Evolutionary conservation across 1,284 basidiomycete species (phyloP), one percentile per base, ranked within the genome.

Genomic region (Leccinum subatratum): DNA sequence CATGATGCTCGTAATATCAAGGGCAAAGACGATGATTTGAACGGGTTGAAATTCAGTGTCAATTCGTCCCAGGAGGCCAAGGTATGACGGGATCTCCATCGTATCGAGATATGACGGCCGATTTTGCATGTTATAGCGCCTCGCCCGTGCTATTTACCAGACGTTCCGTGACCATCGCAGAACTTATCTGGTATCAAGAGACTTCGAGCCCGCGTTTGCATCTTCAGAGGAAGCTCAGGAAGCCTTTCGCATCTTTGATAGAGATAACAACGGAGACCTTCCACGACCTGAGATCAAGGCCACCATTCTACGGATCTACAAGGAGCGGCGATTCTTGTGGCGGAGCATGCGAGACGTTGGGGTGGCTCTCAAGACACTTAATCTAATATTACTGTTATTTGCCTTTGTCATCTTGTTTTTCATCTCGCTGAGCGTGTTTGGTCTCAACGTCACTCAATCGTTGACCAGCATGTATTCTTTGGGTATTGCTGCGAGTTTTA

Each of bases 241-340:
- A 12, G 92, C 91, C 2, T 93, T 93, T 81, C 83, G 84, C 60
- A 84, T 93, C 37, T 91, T 93, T 72, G 90, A 91, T 77, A 82
- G 80, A 69, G 92, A 93, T 74, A 83, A 86, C 72, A 92, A 93
- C 69, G 90, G 90, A 20, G 92, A 94, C 74, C 82, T 93, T 65
- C 88, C 89, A n/a, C 84, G 87, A 63, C 80, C 84, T 37, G 92
- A 94, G 77, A 85, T 94, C 75, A 93, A 93, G 78, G 82, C 84
- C 58, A 85, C 83, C 32, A 77, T 93, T 32, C 77, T 93, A 68
- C 86, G 83, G 73, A 82, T 89, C n/a, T 92, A 92, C 80, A 90
- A 87, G 73, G 90, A 92, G 75, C 85, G 91, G 0, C 82, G 89
- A 32, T 86, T 86, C 77, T 79, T 92, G 51, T 85, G 85, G 54